phyloP scores from a whole-genome alignment of 2,329 filamentous ascomycete genomes.

The Hymenoscyphus linearis region DNA sequence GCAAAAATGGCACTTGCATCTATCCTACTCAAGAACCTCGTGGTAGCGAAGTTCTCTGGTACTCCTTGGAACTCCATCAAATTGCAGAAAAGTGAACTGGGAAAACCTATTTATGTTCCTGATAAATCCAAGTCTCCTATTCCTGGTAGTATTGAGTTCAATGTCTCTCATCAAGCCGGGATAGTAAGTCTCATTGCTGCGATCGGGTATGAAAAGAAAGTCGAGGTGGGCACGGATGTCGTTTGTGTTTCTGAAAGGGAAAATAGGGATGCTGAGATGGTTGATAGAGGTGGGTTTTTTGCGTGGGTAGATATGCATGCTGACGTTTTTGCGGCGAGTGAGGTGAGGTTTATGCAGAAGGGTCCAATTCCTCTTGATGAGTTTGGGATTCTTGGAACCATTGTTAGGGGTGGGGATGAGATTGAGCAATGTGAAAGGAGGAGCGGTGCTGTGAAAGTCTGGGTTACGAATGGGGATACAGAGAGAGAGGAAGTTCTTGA shows the following conservation, averaged over 20 bases:
- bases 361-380: slow-evolving; percentile 14
- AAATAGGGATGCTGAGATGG: slow-evolving; percentile 52
- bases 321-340: slow-evolving; percentile 61
- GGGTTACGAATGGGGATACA: slow-evolving; percentile 7
- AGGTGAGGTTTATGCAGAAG: slow-evolving; percentile 56
- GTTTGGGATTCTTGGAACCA: slow-evolving; percentile 7
- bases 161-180: slow-evolving; percentile 73
- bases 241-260: slow-evolving; percentile 68
- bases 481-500: slow-evolving; percentile 24
- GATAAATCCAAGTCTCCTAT: slow-evolving; percentile 1
- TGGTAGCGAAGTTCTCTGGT: slow-evolving; percentile 52
- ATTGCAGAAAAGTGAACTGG: slow-evolving; percentile 48
- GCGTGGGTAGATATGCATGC: slow-evolving; percentile 66
- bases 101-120: slow-evolving; percentile 39
- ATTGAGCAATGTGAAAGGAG: slow-evolving; percentile 27
- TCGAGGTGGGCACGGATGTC: slow-evolving; percentile 66
- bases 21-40: slow-evolving; percentile 67
- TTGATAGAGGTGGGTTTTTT: slow-evolving; percentile 55
- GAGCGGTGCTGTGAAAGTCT: slow-evolving; percentile 16
- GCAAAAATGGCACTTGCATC: slow-evolving; percentile 71
- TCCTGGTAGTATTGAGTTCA: slow-evolving; percentile 51
- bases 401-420: slow-evolving; percentile 16
- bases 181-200: slow-evolving; percentile 61
- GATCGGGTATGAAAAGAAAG: slow-evolving; percentile 22
- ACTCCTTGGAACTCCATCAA: slow-evolving; percentile 56